A percentile compares a stretch with the other conserved stretches of the same genome.
phyloP scores from a whole-genome alignment of 2,329 filamentous ascomycete genomes.

The Botrytis pseudocinerea region DNA sequence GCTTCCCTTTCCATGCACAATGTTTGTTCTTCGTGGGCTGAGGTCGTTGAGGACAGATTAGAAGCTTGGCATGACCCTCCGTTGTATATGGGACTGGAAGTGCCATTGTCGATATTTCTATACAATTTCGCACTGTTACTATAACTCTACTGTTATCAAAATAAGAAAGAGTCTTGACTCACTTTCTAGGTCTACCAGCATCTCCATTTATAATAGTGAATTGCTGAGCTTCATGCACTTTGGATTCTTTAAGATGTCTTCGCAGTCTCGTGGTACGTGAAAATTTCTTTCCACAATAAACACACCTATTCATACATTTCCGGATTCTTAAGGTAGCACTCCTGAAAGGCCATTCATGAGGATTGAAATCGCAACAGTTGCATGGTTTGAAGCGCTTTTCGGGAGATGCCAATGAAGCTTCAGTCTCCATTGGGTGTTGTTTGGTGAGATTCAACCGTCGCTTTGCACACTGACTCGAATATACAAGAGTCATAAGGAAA shows the following conservation, averaged over 20 bases:
- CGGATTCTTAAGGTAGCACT: not conserved
- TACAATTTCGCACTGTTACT: not conserved
- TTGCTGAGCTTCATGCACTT: not conserved
- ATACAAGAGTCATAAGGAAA: not conserved
- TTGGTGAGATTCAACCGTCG: not conserved
- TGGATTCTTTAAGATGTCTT: constrained; percentile 4
- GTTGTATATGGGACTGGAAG: not conserved
- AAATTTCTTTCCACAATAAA: not conserved
- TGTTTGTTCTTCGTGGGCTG: not conserved
- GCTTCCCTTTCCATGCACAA: not conserved
- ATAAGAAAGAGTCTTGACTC: not conserved
- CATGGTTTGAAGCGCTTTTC: not conserved
- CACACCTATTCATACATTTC: not conserved
- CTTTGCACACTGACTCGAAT: not conserved
- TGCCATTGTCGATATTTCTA: not conserved
- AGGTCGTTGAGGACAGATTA: not conserved
- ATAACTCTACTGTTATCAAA: not conserved
- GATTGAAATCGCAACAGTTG: not conserved
- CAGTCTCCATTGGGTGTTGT: not conserved
- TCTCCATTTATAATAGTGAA: not conserved
- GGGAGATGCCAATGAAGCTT: not conserved
- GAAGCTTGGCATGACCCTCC: not conserved
- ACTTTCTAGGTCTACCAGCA: not conserved
- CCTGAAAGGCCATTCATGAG: not conserved
- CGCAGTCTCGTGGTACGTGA: not conserved